Evolutionary conservation across 2,329 filamentous ascomycete species (phyloP), one percentile per base, ranked within the genome.

Genomic region (Cytospora piceicola): DNA sequence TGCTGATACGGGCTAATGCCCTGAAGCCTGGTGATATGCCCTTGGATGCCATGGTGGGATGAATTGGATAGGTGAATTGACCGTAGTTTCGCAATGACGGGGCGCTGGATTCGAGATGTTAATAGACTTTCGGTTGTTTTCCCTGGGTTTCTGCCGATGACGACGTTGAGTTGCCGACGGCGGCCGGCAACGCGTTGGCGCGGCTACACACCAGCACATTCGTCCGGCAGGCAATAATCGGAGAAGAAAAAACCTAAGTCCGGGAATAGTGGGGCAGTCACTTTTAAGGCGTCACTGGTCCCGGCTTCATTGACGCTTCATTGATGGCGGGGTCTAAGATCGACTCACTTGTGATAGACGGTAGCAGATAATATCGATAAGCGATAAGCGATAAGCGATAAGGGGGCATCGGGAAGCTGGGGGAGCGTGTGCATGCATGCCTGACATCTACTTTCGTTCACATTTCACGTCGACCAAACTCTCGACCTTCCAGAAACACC

Each of bases 41-140:
- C 15, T 46, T 66, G 9, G 52, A 66, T 22, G 66, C 27, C 60
- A 66, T 68, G 3, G 1, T 66, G 32, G 4, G 8, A n/a, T 32
- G 34, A 4, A 1, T n/a, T n/a, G 22, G 3, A 1, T 6, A n/a
- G 8, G 49, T 52, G 17, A 12, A 8, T 52, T 20, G 27, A 3
- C 6, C 27, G 46, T 29, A 32, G 11, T 36, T 15, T 36, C 9
- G 11, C 15, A 4, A 36, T 4, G 4, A 59, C 17, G 22, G 22
- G 42, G 27, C 27, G n/a, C 6, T 58, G 34, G 14, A 42, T 27
- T 15, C 22, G 9, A 39, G 34, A 36, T 6, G 11, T 6, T 2
- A 20, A 58, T 17, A 15, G 30, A 17, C 3, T n/a, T 27, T 27
- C 22, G 30, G n/a, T 34, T n/a, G 11, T 39, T 27, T 27, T 58